Evolutionary conservation across 768 basidiomycete genomes (phyloP).

Genomic region (Mycena epipterygia): DNA sequence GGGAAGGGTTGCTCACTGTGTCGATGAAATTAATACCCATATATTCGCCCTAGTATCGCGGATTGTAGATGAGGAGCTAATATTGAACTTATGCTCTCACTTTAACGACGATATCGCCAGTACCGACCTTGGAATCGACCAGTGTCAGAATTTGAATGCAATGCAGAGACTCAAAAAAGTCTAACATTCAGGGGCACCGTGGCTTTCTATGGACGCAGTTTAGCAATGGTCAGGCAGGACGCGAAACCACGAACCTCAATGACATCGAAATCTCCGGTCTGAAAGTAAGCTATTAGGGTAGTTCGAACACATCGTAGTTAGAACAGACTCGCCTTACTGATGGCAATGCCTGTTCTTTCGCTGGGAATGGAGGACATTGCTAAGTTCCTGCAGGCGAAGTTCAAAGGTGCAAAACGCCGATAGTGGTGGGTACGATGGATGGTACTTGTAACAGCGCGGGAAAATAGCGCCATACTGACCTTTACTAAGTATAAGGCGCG

Average conservation of each 20-base stretch:
- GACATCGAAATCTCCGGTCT: conserved; percentile 73
- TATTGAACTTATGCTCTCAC: conserved; percentile 35
- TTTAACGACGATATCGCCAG: conserved; percentile 64
- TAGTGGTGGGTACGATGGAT: conserved; percentile 10
- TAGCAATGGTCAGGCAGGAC: background rate
- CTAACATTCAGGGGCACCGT: conserved; percentile 25
- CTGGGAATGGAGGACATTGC: conserved; percentile 31
- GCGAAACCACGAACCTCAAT: conserved; percentile 53
- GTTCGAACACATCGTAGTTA: conserved; percentile 59
- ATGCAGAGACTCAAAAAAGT: background rate
- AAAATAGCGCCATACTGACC: conserved; percentile 15
- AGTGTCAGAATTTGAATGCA: conserved; percentile 41
- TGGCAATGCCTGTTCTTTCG: conserved; percentile 18
- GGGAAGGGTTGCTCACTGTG: no score
- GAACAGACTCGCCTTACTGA: conserved; percentile 46
- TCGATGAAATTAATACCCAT: conserved; percentile 81
- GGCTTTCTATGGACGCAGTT: conserved; percentile 8
- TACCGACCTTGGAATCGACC: conserved; percentile 56
- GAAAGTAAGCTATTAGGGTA: background rate
- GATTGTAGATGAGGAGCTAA: background rate
- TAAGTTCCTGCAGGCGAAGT: background rate
- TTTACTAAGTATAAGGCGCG: background rate
- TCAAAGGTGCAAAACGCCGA: conserved; percentile 13
- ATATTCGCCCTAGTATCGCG: conserved; percentile 67
- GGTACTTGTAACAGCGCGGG: conserved; percentile 15